Base-by-base conservation (phyloP, 805 yeast genomes). In the Grigorovia jiainica region DNA sequence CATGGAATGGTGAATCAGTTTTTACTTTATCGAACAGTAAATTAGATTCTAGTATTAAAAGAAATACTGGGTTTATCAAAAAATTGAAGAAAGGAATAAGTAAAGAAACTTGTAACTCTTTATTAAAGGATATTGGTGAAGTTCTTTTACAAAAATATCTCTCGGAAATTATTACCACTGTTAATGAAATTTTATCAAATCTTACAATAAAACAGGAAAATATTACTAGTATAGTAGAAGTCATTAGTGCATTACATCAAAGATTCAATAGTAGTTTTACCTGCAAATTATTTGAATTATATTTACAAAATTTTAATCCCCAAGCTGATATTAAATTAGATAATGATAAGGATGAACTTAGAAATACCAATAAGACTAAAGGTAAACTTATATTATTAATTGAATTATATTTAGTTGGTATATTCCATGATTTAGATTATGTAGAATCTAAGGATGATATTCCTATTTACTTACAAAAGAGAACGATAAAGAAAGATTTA, bases 41-140 rank as follows among this genome's bases (percentile, higher is more conserved):
- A 46, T 58, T 78, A 8, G 95, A 87, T 55, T 67, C 94, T 0
- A 81, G 89, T 43, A 66, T 87, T 49, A 87, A 87, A 66, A 84
- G 81, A 58, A 85, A 89, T 55, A 76, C 86, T 3, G 82, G 87
- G 0, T 83, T 85, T 53, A 78, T 87, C 39, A 82, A 79, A 56
- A 82, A 81, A 51, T 55, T 87, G 40, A 72, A 79, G 47, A 66
- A 72, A 2, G 67, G 79, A 2, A 59, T 87, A 19, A 72, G 66
- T 31, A 70, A 69, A 32, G 89, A 80, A 6, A 70, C 70, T 32
- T 60, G 60, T 43, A 50, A 56, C 1, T 55, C 70, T 7, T 60
- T 83, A 2, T 44, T 85, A 31, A 73, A 75, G 41, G 95, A 86
- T 44, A 69, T 87, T 34, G 53, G 63, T 3, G 67, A 78, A 8